Base-by-base conservation (phyloP, 2,329 filamentous ascomycete genomes). In the Cryphonectria parasitica region DNA sequence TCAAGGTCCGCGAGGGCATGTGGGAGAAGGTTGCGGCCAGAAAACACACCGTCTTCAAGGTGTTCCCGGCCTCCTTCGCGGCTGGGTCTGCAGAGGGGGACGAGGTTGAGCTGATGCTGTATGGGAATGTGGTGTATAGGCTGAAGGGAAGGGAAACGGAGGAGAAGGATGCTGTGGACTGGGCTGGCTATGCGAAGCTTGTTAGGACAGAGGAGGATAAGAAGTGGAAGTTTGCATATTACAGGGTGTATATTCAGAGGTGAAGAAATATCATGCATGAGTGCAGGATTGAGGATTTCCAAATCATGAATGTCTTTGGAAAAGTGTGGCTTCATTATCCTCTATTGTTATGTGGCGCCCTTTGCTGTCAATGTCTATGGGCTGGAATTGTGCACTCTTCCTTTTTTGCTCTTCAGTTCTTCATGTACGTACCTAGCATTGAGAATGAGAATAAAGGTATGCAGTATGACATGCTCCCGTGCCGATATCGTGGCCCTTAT, bases 21-120 rank as follows among this genome's bases (percentile, higher is more conserved):
- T 84, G 84, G 83, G 77, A 81, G 17, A 73, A 75, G 28, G 80
- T 84, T 28, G 74, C 76, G 69, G 77, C 78, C 52, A 78, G 84
- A 54, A 81, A 76, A 70, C 84, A 86, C 75, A 79, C 74, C 2
- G 78, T 83, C 36, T 74, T 74, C 41, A 82, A 82, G 74, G 81
- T 84, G 10, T 85, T 84, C 69, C 81, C 82, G 25, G 82, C 77
- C 0, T 71, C 71, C 4, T 83, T 83, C 69, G 36, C 36, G 36
- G 56, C 73, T n/a, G 56, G 67, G 54, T 8, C 68, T 62, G 28
- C 56, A 25, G 36, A 39, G 15, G 64, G 39, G 49, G 70, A 67
- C 11, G 76, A 72, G 66, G 74, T 76, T 56, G 83, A 84, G 75
- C 78, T 78, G 54, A 80, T 79, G 78, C 66, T 80, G 3, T 73